A percentile compares a stretch with the other conserved stretches of the same genome.
Evolutionary conservation across 2,329 filamentous ascomycete genomes (phyloP).

Genomic region (Colletotrichum costaricense): DNA sequence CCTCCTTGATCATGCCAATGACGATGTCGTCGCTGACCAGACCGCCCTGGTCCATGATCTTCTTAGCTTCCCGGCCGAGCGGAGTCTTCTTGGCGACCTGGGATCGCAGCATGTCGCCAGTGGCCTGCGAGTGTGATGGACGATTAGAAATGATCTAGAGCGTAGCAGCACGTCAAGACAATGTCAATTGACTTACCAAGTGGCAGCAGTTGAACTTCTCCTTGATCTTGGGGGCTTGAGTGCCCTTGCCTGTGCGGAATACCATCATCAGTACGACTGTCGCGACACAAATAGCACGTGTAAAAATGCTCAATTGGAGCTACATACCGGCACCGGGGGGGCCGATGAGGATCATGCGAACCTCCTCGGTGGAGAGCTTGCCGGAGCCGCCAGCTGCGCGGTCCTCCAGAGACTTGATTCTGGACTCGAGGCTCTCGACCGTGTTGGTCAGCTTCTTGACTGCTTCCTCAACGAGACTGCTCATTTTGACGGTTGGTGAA

Average conservation of each 20-base stretch:
- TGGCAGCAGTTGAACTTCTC: slow-evolving; percentile 98
- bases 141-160: slow-evolving; percentile 29
- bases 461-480: slow-evolving; percentile 84
- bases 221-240: slow-evolving; percentile 97
- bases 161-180: background rate
- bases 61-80: slow-evolving; percentile 96
- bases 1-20: slow-evolving; percentile 99
- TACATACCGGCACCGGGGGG: slow-evolving; percentile 94
- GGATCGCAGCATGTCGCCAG: slow-evolving; percentile 98
- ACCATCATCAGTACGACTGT: slow-evolving; percentile 19
- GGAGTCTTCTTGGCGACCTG: slow-evolving; percentile 98
- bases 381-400: slow-evolving; percentile 69
- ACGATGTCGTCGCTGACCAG: slow-evolving; percentile 99
- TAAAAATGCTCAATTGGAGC: slow-evolving; percentile 18
- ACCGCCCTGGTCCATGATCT: slow-evolving; percentile 99
- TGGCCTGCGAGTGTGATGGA: slow-evolving; percentile 71
- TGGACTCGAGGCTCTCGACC: slow-evolving; percentile 84
- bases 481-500: slow-evolving; percentile 69
- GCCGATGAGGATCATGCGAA: slow-evolving; percentile 98
- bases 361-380: slow-evolving; percentile 68
- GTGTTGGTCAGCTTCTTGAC: slow-evolving; percentile 87
- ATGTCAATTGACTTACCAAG: slow-evolving; percentile 72
- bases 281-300: background rate
- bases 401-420: slow-evolving; percentile 86
- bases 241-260: slow-evolving; percentile 86